Evolutionary conservation across 2,329 filamentous ascomycete genomes (phyloP).

Genomic region (Uncinocarpus reesii): DNA sequence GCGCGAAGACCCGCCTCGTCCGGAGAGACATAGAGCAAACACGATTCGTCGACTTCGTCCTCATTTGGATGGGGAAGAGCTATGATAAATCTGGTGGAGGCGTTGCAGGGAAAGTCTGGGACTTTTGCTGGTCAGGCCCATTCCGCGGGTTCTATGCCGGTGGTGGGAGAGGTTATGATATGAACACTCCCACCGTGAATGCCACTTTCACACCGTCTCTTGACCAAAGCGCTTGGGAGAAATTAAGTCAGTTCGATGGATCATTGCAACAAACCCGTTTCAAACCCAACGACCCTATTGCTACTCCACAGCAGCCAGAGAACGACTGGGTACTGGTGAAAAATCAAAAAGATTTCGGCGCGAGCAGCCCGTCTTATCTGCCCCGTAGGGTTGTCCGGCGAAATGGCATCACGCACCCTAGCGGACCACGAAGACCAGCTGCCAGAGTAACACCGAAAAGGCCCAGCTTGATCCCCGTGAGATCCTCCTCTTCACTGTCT

Average conservation of each 20-base stretch:
- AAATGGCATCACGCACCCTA: constrained; percentile 10
- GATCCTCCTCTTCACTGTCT: constrained; percentile 9
- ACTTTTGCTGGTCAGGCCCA: constrained; percentile 62
- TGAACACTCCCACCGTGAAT: constrained; percentile 29
- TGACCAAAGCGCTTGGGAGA: constrained; percentile 24
- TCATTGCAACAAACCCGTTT: neutral
- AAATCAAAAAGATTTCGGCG: constrained; percentile 15
- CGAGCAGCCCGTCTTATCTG: constrained; percentile 18
- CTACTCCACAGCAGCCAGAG: neutral
- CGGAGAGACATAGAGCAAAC: neutral
- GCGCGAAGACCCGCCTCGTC: constrained; percentile 12
- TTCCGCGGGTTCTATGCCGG: constrained; percentile 83
- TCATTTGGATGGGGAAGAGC: constrained; percentile 23
- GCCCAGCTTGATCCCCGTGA: constrained; percentile 16
- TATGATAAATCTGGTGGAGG: constrained; percentile 33
- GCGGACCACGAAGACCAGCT: constrained; percentile 11
- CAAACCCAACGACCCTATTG: neutral
- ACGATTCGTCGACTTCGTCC: neutral
- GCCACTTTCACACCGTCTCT: constrained; percentile 16
- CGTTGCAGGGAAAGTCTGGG: constrained; percentile 61
- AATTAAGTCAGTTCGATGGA: constrained; percentile 23
- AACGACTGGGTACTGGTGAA: constrained; percentile 55
- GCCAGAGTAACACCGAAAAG: constrained; percentile 9
- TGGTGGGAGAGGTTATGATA: constrained; percentile 60
- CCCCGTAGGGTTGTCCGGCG: constrained; percentile 13